A percentile compares a stretch with the other conserved stretches of the same genome.
Conservation (phyloP, 257 asterid genomes). For the Avicennia marina region DNA sequence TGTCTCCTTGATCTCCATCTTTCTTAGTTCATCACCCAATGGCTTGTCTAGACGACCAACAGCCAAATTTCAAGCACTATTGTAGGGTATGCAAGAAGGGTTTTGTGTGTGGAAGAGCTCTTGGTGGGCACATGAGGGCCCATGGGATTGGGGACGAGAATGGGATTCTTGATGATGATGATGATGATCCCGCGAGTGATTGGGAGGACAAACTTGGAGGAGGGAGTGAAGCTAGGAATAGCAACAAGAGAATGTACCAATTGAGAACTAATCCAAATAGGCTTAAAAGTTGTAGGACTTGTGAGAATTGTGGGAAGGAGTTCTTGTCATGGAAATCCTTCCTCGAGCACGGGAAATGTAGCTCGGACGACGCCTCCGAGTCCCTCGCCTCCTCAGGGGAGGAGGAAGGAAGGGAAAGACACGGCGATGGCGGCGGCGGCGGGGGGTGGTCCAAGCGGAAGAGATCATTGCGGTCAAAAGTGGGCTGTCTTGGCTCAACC, state of each 20-base stretch:
- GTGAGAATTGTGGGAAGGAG: slow-evolving; percentile 92
- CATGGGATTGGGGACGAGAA: slow-evolving; percentile 79
- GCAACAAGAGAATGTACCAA: slow-evolving; percentile 61
- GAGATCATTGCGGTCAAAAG: slow-evolving; percentile 67
- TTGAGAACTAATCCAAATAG: slow-evolving; percentile 84
- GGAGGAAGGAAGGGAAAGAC: slow-evolving; percentile 30
- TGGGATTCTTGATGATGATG: slow-evolving; percentile 46
- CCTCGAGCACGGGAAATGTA: slow-evolving; percentile 90
- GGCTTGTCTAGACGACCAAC: slow-evolving; percentile 49
- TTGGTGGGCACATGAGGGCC: slow-evolving; percentile 97
- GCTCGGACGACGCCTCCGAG: slow-evolving; percentile 65
- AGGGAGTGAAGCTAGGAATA: slow-evolving; percentile 24
- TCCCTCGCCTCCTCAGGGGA: slow-evolving; percentile 58
- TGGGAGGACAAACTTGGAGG: slow-evolving; percentile 65
- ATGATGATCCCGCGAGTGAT: slow-evolving; percentile 58
- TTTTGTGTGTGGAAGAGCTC: slow-evolving; percentile 90
- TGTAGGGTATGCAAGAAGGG: slow-evolving; percentile 94
- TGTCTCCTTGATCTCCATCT: too few relatives aligned
- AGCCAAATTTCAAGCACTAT: slow-evolving; percentile 60
- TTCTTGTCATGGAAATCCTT: slow-evolving; percentile 87
- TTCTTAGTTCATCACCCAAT: too few relatives aligned
- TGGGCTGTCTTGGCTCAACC: slow-evolving; percentile 32
- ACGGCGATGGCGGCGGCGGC: slow-evolving; percentile 23
- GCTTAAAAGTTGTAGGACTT: slow-evolving; percentile 58
- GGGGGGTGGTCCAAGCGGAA: slow-evolving; percentile 72